Evolutionary conservation across 176 grass and related monocot species (phyloP), one percentile per base, ranked within the genome.

Genomic region (Panicum miliaceum): DNA sequence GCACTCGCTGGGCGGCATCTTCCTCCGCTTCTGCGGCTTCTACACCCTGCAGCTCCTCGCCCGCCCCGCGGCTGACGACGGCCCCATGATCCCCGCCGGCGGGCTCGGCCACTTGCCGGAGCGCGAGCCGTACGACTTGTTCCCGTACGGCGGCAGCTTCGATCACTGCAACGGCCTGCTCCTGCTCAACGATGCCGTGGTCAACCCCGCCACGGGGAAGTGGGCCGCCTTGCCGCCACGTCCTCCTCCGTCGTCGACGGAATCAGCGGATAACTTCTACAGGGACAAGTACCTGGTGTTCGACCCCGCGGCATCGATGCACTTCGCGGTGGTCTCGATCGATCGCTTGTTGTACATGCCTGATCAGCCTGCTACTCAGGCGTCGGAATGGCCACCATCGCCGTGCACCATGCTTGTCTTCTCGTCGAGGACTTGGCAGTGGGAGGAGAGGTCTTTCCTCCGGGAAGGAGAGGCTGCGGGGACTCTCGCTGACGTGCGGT

Each of bases 111-210:
- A 25, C 68, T 10, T 69, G 20, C 53, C 53, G 4, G 53, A 57
- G 53, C 5, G 5, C 53, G 4, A 0, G 6, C 19, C 53, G 16
- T n/a, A 6, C 47, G 47, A 15, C 0, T 50, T 3, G 0, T 16
- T 1, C 7, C 19, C 53, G 6, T n/a, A 18, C 16, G 18, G 51
- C 51, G 4, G 8, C 4, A 18, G 19, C 20, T 9, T 8, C 20
- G 53, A 47, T 7, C 68, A 46, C 41, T 71, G 68, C 42, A 71
- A 46, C n/a, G 42, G 68, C 68, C 68, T 71, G 5, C 22, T 71
- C 20, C 12, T 71, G 41, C 12, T 71, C 12, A 12, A 71, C n/a
- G n/a, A 5, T 3, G 6, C 2, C 12, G 68, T 71, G 42, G 10
- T 71, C 13, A 71, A 71, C 22, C 68, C 41, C 1, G 41, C 41